Evolutionary conservation across 2,329 filamentous ascomycete species (phyloP).

Genomic region (Colletotrichum musae): DNA sequence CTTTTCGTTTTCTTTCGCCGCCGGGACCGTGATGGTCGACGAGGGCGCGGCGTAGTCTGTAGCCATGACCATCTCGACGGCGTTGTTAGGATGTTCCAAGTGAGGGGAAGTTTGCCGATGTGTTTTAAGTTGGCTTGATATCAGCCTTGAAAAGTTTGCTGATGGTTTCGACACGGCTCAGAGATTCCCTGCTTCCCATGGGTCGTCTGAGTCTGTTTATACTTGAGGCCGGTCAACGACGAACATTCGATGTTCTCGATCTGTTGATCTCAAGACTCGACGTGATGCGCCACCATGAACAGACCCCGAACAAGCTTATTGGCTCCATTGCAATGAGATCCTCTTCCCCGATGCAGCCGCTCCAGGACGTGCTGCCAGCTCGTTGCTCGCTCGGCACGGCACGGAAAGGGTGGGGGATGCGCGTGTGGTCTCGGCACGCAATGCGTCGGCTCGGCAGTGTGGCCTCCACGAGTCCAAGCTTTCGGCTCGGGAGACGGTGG

Average conservation of each 20-base stretch:
- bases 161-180: neutral
- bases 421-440: neutral
- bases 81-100: neutral
- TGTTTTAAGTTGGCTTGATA: no score
- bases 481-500: conserved; percentile 25
- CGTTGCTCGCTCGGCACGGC: conserved; percentile 2
- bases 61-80: conserved; percentile 13
- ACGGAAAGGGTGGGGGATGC: conserved; percentile 14
- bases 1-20: neutral
- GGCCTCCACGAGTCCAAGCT: neutral
- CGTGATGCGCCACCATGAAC: neutral
- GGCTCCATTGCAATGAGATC: no score
- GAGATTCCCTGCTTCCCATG: neutral
- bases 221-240: neutral
- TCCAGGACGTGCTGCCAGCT: neutral
- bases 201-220: conserved; percentile 12
- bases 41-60: conserved; percentile 1
- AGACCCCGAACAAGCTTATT: no score
- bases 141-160: neutral
- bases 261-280: neutral
- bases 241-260: neutral
- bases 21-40: conserved; percentile 19
- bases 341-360: no score
- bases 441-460: conserved; percentile 15
- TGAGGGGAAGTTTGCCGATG: neutral